These are phyloP conservation scores for Mycena sanguinolenta DNA, from an alignment of 768 basidiomycete genomes.

Conservation along the genomic window DNA sequence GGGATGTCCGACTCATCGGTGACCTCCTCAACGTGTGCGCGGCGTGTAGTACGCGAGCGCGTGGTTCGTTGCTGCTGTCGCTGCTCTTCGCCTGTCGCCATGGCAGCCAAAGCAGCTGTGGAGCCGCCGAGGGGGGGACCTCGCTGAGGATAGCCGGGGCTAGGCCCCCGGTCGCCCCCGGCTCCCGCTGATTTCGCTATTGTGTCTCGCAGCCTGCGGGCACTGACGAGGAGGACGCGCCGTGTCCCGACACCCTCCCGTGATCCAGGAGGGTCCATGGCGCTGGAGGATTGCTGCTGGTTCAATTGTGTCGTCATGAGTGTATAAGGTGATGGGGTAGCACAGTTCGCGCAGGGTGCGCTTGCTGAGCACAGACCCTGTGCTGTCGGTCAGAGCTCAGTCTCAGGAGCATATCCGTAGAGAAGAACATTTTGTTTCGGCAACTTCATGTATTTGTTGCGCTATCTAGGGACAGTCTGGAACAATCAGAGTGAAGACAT, in stretches of 20 bases:
- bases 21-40: neutral
- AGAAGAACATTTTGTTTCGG: too few relatives aligned
- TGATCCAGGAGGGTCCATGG: slow-evolving; percentile 20
- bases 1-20: neutral
- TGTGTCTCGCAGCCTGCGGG: slow-evolving; percentile 7
- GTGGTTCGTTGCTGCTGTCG: too few relatives aligned
- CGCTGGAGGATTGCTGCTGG: neutral
- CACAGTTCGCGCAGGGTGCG: too few relatives aligned
- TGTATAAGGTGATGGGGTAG: too few relatives aligned
- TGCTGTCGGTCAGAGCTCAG: too few relatives aligned
- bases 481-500: too few relatives aligned
- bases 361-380: too few relatives aligned
- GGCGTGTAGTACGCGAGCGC: neutral
- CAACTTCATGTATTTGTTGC: too few relatives aligned
- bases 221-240: slow-evolving; percentile 13
- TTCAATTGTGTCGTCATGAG: neutral
- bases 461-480: too few relatives aligned
- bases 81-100: slow-evolving; percentile 10
- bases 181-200: slow-evolving; percentile 4
- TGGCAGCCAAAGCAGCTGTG: neutral
- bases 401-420: too few relatives aligned
- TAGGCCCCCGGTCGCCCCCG: slow-evolving; percentile 8
- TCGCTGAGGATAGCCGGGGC: neutral
- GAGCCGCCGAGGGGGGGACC: slow-evolving; percentile 8
- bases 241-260: slow-evolving; percentile 17